Conservation (phyloP, 1,139 yeast genomes). For the Hemisphaericaspora subhashii region DNA sequence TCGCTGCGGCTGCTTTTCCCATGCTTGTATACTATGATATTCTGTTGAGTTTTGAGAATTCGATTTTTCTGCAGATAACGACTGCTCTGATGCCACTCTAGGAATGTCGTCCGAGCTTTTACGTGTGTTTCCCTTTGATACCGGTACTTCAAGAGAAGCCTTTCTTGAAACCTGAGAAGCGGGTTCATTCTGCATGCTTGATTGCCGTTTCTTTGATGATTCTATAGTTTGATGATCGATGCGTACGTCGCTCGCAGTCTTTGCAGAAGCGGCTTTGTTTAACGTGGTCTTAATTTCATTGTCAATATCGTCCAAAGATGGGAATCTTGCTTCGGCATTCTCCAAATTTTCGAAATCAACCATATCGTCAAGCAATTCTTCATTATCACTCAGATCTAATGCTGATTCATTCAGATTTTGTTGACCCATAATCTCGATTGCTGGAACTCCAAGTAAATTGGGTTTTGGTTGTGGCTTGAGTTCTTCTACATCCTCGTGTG, state of each 20-base stretch:
- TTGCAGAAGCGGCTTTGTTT: not conserved
- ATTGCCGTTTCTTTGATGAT: not conserved
- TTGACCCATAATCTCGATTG: not conserved
- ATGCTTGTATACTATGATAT: constrained; percentile 37
- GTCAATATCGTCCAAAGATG: constrained; percentile 39
- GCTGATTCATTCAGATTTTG: not conserved
- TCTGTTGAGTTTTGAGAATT: constrained; percentile 12
- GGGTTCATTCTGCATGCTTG: not conserved
- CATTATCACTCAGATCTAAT: constrained; percentile 3
- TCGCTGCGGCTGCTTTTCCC: constrained; percentile 26
- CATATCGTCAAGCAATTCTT: constrained; percentile 15
- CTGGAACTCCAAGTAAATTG: not conserved
- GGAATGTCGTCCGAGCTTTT: constrained; percentile 5
- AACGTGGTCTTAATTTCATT: not conserved
- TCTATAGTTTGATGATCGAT: not conserved
- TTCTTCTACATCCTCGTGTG: not conserved
- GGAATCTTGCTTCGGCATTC: constrained; percentile 44
- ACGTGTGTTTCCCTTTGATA: not conserved
- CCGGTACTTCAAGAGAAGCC: not conserved
- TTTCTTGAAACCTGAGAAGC: not conserved
- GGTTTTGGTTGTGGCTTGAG: constrained; percentile 1
- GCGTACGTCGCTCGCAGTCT: not conserved
- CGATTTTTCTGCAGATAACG: not conserved
- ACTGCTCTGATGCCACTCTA: not conserved
- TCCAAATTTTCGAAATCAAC: constrained; percentile 38